Conservation (phyloP, 495 filamentous ascomycete genomes). For the Geoglossum glabrum region DNA sequence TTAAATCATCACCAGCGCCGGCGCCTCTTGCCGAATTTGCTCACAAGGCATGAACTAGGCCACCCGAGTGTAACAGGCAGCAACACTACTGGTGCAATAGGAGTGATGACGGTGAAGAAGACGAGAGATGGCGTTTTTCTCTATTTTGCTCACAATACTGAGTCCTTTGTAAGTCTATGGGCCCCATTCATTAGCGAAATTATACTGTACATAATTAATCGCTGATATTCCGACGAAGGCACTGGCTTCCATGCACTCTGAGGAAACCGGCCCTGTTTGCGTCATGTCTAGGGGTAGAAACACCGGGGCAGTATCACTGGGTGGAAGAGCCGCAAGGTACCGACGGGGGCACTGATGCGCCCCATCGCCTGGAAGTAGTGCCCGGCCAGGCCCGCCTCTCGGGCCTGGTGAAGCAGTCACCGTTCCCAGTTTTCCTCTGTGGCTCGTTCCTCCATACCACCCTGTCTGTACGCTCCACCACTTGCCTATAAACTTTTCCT, state of each 20-base stretch:
- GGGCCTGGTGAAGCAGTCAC: background rate
- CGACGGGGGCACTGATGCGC: slow-evolving; percentile 3
- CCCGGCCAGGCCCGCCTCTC: background rate
- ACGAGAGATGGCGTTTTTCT: slow-evolving; percentile 46
- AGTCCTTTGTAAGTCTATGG: slow-evolving; percentile 45
- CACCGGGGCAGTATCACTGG: slow-evolving; percentile 22
- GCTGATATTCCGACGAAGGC: slow-evolving; percentile 25
- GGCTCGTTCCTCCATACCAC: background rate
- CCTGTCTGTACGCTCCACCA: background rate
- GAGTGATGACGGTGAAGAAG: slow-evolving; percentile 69
- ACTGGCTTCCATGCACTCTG: slow-evolving; percentile 65
- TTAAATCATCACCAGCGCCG: no score
- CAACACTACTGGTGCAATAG: slow-evolving; percentile 55
- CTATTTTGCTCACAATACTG: slow-evolving; percentile 83
- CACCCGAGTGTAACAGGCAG: slow-evolving; percentile 60
- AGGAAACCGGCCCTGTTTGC: slow-evolving; percentile 45
- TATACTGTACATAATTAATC: slow-evolving; percentile 5
- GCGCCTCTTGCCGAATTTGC: background rate
- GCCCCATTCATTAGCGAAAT: background rate
- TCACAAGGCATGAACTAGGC: slow-evolving; percentile 20
- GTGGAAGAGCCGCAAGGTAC: slow-evolving; percentile 18
- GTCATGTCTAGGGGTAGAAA: slow-evolving; percentile 58
- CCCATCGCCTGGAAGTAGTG: background rate
- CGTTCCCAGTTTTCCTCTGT: background rate
- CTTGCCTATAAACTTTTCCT: background rate